Conservation (phyloP, 257 asterid species). For the Paraleonurus japonicus region DNA sequence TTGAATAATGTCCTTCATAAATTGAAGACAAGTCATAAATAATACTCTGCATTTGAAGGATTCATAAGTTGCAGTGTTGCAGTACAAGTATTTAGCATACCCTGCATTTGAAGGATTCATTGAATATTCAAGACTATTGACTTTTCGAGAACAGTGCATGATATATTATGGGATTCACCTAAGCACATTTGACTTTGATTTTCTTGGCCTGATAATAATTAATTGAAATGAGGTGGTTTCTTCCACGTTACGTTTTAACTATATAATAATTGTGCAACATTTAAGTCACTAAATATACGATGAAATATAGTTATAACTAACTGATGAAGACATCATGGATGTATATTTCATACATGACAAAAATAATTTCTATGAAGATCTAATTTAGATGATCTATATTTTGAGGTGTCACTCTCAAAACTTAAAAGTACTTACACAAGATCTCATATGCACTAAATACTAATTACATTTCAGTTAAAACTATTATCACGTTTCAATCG, state of each 20-base stretch:
- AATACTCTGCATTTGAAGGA: too few species aligned
- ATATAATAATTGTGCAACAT: neutral
- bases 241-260: neutral
- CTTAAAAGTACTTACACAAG: too few species aligned
- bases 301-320: neutral
- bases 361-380: too few species aligned
- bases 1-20: too few species aligned
- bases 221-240: neutral
- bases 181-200: neutral
- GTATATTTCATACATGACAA: too few species aligned
- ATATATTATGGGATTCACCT: neutral
- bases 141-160: neutral
- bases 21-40: too few species aligned
- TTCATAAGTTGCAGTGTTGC: too few species aligned
- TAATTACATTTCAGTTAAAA: too few species aligned
- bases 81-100: neutral
- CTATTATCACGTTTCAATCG: too few species aligned
- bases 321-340: neutral
- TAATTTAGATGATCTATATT: too few species aligned
- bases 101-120: neutral
- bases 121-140: neutral
- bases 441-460: too few species aligned
- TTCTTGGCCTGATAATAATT: neutral
- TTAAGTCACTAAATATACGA: neutral
- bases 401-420: too few species aligned